A percentile compares a stretch with the other conserved stretches of the same genome.
These are phyloP conservation scores for Eutrema japonicum DNA, from an alignment of 345 rosid species.

Conservation along the genomic window DNA sequence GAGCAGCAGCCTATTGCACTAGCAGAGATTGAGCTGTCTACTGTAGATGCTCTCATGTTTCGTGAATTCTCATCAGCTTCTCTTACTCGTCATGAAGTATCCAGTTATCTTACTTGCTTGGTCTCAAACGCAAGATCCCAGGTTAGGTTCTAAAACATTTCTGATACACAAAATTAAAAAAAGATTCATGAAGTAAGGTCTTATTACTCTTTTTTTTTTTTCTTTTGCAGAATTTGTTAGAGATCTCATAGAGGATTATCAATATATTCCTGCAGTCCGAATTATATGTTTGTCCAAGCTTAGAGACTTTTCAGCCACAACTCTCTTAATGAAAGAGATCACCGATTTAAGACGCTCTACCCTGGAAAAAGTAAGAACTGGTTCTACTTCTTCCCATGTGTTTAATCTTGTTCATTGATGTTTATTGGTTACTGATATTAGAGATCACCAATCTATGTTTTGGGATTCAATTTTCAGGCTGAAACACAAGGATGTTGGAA, in stretches of 20 bases:
- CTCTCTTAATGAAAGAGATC: slow-evolving; percentile 20
- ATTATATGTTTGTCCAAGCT: slow-evolving; percentile 21
- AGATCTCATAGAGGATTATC: slow-evolving; percentile 11
- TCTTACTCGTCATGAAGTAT: neutral
- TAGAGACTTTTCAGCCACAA: neutral
- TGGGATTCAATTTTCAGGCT: neutral
- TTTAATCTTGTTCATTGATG: neutral
- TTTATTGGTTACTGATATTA: neutral
- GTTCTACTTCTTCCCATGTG: no score
- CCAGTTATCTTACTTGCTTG: slow-evolving; percentile 2
- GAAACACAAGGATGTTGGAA: slow-evolving; percentile 6
- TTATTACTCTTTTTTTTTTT: neutral
- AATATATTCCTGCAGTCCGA: slow-evolving; percentile 21
- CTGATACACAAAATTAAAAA: neutral
- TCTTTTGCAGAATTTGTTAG: slow-evolving; percentile 19
- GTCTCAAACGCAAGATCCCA: slow-evolving; percentile 8
- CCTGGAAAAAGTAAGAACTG: neutral
- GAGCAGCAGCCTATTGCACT: neutral
- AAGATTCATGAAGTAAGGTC: neutral
- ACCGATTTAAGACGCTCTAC: neutral
- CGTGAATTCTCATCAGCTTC: neutral
- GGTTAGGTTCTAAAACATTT: slow-evolving; percentile 12
- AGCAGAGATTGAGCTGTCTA: slow-evolving; percentile 9
- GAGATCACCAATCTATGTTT: neutral
- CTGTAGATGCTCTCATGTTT: neutral